phyloP scores from a whole-genome alignment of 352 stramenopile genomes.

The Achlya hypogyna region DNA sequence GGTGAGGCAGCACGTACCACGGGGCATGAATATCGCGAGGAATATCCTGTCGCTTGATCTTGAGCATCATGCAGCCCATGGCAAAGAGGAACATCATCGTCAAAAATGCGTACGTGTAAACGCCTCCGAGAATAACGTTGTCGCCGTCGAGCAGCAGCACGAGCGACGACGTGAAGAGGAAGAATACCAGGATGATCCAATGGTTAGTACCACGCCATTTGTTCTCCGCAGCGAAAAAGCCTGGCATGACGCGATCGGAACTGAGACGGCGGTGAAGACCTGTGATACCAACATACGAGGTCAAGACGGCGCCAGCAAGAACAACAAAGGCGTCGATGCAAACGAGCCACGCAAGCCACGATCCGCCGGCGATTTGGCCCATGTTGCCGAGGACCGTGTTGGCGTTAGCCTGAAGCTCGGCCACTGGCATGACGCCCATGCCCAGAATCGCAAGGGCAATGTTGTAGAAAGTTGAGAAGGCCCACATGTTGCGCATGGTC shows the following conservation, averaged over 20 bases:
- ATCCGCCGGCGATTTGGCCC: conserved; percentile 37
- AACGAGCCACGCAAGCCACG: conserved; percentile 29
- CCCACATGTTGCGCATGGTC: conserved; percentile 80
- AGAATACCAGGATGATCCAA: conserved; percentile 74
- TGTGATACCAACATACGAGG: conserved; percentile 84
- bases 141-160: conserved; percentile 71
- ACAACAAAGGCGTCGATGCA: conserved; percentile 85
- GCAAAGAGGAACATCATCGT: conserved; percentile 87
- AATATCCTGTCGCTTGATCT: conserved; percentile 86
- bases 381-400: conserved; percentile 71
- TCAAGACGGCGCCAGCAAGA: conserved; percentile 75
- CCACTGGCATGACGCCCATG: conserved; percentile 67
- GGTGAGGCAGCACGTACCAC: too few species aligned
- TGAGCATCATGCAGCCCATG: conserved; percentile 85
- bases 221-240: conserved; percentile 52
- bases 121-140: conserved; percentile 71
- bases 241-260: conserved; percentile 57
- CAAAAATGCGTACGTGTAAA: conserved; percentile 89
- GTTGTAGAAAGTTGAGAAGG: conserved; percentile 80
- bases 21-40: conserved; percentile 75
- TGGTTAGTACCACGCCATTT: conserved; percentile 67
- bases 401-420: conserved; percentile 52
- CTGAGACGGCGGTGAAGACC: conserved; percentile 68
- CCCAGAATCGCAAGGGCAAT: conserved; percentile 74
- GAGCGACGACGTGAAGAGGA: conserved; percentile 55